These are phyloP conservation scores for Cyclostephanos invisitatus DNA, from an alignment of 108 stramenopile genomes.

Conservation along the genomic window DNA sequence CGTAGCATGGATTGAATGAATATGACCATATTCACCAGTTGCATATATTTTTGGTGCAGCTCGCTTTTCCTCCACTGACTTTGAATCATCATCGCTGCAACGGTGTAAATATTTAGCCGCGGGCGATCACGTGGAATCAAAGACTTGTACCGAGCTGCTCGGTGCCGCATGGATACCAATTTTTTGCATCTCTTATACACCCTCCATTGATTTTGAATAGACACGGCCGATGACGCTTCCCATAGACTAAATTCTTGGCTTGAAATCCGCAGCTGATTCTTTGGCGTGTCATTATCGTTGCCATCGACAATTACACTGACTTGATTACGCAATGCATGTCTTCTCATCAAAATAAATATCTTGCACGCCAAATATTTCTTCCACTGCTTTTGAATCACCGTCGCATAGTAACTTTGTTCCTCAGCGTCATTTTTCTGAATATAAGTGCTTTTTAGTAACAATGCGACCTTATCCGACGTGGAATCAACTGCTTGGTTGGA, in stretches of 20 bases:
- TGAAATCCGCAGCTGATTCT: not conserved
- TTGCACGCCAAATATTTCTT: not conserved
- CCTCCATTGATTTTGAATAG: not conserved
- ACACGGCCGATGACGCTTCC: not conserved
- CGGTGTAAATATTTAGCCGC: not conserved
- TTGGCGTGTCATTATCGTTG: not conserved
- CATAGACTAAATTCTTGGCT: not conserved
- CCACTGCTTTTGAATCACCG: conserved; percentile 10
- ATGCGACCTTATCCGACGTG: not conserved
- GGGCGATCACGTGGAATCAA: not conserved
- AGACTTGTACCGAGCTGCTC: not conserved
- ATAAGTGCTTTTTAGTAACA: not conserved
- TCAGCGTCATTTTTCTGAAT: not conserved
- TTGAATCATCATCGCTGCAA: not conserved
- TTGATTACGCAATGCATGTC: conserved; percentile 5
- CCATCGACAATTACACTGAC: no score
- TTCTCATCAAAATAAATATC: conserved; percentile 4
- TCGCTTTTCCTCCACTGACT: conserved; percentile 1
- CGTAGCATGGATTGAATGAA: conserved; percentile 17
- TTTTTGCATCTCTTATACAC: not conserved
- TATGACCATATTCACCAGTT: conserved; percentile 3
- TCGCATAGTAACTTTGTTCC: not conserved
- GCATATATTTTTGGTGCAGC: not conserved
- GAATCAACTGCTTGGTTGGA: not conserved
- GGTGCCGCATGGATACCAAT: not conserved